Percentiles rank a stretch among this genome's conserved stretches.
Conservation (phyloP, 345 rosid species). For the Jatropha curcas region DNA sequence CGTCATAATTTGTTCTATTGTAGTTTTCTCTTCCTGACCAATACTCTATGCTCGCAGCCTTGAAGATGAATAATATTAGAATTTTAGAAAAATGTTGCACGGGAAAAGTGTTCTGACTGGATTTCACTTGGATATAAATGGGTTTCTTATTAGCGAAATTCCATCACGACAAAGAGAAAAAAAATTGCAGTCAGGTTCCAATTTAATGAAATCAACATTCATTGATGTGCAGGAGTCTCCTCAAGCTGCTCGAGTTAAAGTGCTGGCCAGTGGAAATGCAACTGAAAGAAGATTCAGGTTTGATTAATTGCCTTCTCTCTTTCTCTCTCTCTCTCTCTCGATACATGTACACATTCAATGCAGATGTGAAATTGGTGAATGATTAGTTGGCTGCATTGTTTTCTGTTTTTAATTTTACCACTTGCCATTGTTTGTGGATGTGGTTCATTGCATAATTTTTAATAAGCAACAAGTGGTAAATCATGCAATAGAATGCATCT, state of each 20-base stretch:
- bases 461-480: neutral
- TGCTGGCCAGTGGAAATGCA: conserved; percentile 91
- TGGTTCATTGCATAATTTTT: neutral
- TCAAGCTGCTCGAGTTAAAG: conserved; percentile 97
- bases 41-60: neutral
- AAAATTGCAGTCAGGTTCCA: neutral
- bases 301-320: conserved; percentile 2
- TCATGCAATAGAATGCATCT: neutral
- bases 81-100: neutral
- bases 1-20: no score
- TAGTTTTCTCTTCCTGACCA: neutral
- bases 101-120: neutral
- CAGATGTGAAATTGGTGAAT: neutral
- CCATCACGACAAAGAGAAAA: neutral
- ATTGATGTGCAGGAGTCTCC: conserved; percentile 80
- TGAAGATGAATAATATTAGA: neutral
- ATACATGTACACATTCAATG: neutral
- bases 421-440: neutral
- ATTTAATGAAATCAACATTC: conserved; percentile 19
- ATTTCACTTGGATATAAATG: neutral
- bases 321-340: neutral
- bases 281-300: conserved; percentile 97
- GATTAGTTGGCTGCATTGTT: neutral
- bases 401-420: neutral
- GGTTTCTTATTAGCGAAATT: neutral